Percentiles rank a stretch among this genome's conserved stretches.
Evolutionary conservation across 306 rosid genomes (phyloP).

Genomic region (Fragaria iinumae): DNA sequence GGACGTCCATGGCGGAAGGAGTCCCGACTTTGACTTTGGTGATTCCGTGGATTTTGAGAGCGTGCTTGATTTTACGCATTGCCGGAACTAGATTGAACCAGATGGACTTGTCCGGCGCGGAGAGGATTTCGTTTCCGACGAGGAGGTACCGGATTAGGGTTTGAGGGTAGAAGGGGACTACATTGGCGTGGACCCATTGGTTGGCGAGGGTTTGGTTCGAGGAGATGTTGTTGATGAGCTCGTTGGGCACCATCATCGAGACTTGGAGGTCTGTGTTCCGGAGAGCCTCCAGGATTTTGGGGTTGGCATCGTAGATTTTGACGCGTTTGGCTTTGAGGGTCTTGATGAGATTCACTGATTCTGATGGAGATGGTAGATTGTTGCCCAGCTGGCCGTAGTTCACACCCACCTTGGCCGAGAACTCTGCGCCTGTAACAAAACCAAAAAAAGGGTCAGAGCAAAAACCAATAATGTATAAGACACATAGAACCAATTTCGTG

Average conservation of each 20-base stretch:
- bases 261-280: constrained; percentile 48
- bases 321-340: constrained; percentile 55
- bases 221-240: constrained; percentile 56
- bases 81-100: constrained; percentile 67
- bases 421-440: constrained; percentile 42
- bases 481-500: background rate
- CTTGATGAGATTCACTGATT: constrained; percentile 48
- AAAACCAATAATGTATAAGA: background rate
- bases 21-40: constrained; percentile 74
- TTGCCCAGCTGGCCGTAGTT: constrained; percentile 77
- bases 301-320: constrained; percentile 53
- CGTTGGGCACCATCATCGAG: constrained; percentile 69
- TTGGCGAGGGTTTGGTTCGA: constrained; percentile 51
- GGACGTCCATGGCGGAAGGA: constrained; percentile 57
- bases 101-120: constrained; percentile 29
- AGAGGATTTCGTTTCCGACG: constrained; percentile 74
- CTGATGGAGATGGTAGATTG: constrained; percentile 57
- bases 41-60: constrained; percentile 40
- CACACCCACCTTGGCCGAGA: constrained; percentile 49
- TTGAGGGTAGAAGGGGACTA: constrained; percentile 49
- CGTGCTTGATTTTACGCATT: constrained; percentile 45
- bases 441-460: background rate
- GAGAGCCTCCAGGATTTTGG: constrained; percentile 55
- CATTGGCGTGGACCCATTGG: constrained; percentile 51
- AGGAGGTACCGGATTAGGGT: constrained; percentile 71